Conservation (phyloP, 306 rosid genomes). For the Glycine tomentella region DNA sequence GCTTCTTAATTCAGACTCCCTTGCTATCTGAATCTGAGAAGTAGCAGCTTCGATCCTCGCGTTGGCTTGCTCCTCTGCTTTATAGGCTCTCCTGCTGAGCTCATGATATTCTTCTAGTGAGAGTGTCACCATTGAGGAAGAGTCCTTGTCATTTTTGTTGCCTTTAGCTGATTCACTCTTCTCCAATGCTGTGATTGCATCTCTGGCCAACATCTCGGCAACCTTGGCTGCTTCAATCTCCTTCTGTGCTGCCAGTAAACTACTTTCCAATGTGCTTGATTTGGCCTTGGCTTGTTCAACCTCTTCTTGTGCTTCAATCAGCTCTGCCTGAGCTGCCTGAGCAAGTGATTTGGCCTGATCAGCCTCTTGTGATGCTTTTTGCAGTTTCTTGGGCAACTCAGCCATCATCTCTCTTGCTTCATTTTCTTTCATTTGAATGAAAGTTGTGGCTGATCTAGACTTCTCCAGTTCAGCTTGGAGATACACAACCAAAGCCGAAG, state of each 20-base stretch:
- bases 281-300: conserved; percentile 79
- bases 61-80: conserved; percentile 79
- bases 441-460: conserved; percentile 62
- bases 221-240: conserved; percentile 83
- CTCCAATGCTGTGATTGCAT: conserved; percentile 77
- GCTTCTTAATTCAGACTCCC: conserved; percentile 76
- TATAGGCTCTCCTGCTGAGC: conserved; percentile 72
- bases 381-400: conserved; percentile 75
- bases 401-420: conserved; percentile 71
- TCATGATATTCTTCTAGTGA: conserved; percentile 78
- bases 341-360: conserved; percentile 75
- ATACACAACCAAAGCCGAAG: conserved; percentile 62
- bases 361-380: conserved; percentile 73
- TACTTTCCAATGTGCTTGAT: conserved; percentile 63
- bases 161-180: conserved; percentile 70
- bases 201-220: conserved; percentile 75
- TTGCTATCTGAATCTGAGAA: conserved; percentile 70
- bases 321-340: conserved; percentile 60
- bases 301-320: conserved; percentile 70
- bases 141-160: conserved; percentile 48
- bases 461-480: conserved; percentile 77
- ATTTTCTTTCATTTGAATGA: conserved; percentile 71
- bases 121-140: conserved; percentile 65
- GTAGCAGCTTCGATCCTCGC: conserved; percentile 66
- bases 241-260: conserved; percentile 71